Conservation (phyloP, 2,329 filamentous ascomycete genomes). For the Diaporthe ilicicola region DNA sequence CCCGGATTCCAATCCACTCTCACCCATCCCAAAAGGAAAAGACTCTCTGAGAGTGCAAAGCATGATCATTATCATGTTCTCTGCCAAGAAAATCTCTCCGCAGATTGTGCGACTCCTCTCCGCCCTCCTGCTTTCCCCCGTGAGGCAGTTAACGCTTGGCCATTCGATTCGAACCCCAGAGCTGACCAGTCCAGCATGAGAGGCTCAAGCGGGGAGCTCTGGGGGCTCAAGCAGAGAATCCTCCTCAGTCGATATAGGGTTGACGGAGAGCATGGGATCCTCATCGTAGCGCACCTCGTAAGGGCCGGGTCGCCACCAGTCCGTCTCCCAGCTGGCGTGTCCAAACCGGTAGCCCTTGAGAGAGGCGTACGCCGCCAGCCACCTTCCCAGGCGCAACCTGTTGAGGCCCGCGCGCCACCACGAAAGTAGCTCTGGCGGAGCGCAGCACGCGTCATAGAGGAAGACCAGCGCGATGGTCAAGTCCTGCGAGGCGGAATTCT, state of each 20-base stretch:
- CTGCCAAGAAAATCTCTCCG: too few species aligned
- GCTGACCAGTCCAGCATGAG: too few species aligned
- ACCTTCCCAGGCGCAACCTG: background rate
- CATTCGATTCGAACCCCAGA: too few species aligned
- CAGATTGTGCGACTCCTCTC: too few species aligned
- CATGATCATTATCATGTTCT: too few species aligned
- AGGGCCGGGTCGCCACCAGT: background rate
- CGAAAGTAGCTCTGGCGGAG: background rate
- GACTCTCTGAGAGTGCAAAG: too few species aligned
- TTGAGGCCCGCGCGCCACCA: background rate
- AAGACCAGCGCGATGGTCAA: background rate
- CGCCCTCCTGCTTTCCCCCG: too few species aligned
- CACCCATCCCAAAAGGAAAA: too few species aligned
- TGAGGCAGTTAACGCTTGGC: too few species aligned
- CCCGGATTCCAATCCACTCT: too few species aligned
- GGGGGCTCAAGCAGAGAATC: too few species aligned
- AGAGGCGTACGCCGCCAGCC: background rate
- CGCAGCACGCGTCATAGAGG: background rate
- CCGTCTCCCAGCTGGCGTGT: background rate
- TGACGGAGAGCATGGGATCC: background rate
- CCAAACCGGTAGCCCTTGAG: background rate
- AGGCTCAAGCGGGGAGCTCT: too few species aligned
- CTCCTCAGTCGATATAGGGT: background rate
- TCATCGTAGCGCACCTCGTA: background rate
- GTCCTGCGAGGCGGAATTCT: background rate